Base-by-base conservation (phyloP, 257 asterid species). In the Solanum arcanum region DNA sequence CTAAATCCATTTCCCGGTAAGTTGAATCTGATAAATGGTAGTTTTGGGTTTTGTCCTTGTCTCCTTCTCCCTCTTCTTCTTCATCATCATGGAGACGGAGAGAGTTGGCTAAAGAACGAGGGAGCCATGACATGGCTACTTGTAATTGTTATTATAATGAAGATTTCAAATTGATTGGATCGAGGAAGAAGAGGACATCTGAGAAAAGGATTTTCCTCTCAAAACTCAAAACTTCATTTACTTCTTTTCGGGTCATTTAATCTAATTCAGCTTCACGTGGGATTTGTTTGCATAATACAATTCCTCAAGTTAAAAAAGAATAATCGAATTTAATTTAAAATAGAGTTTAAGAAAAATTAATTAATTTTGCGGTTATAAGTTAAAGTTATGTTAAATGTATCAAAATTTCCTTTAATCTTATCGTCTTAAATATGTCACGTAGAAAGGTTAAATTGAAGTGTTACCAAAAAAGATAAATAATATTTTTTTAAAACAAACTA, bases 31-130 rank as follows among this genome's bases (percentile, higher is more conserved):
- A 37, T 42, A 60, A 49, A 86, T 18, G 73, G 21, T 52, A 64
- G 87, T 46, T 69, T 49, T 27, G 88, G 89, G 47, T 70, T 84
- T 89, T 89, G 87, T 88, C 74, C 14, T 52, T 74, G 80, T 62
- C 76, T 81, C 60, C 72, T 29, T 78, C 91, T 31, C 62, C 90
- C 62, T 68, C 86, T 83, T 89, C 83, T 33, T 92, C 97, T 73
- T 93, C 96, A 80, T 90, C 94, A 60, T 93, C 96, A 80, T 90
- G 93, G 93, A 33, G 64, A 56, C 11, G 64, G 64, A 56, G 11
- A 56, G 64, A 56, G 91, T 93, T 91, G 92, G 94, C 94, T 80
- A 96, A 90, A 89, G 99, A 95, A 89, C 98, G 98, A 89, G 96
- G 94, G 89, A 96, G 89, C 99, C 98, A 96, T 83, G 80, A 73